Conservation (phyloP, 306 rosid species). For the Pachyrhizus erosus region DNA sequence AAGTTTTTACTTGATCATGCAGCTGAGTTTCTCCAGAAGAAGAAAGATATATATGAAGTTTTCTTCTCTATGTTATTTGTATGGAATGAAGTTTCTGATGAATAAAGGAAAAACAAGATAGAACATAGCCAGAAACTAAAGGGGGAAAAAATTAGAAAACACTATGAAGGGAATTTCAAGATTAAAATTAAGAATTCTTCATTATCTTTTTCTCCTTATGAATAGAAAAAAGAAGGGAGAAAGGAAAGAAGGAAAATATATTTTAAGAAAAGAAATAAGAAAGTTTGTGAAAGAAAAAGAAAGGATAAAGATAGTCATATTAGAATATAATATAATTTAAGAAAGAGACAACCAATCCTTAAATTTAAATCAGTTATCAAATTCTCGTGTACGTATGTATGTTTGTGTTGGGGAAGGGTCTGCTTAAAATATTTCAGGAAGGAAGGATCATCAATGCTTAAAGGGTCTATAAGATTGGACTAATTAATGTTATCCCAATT, state of each 20-base stretch:
- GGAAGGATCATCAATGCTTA: background rate
- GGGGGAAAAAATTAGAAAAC: background rate
- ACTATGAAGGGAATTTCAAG: slow-evolving; percentile 35
- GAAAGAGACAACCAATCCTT: slow-evolving; percentile 35
- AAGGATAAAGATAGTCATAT: slow-evolving; percentile 41
- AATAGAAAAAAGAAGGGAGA: slow-evolving; percentile 4
- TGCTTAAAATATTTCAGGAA: slow-evolving; percentile 15
- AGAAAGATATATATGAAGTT: slow-evolving; percentile 39
- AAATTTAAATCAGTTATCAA: slow-evolving; percentile 33
- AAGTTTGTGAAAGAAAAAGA: slow-evolving; percentile 36
- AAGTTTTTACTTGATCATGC: slow-evolving; percentile 45
- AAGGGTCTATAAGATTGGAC: slow-evolving; percentile 15
- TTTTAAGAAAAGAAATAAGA: background rate
- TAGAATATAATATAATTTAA: slow-evolving; percentile 29
- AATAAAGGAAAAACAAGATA: background rate
- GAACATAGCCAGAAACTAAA: slow-evolving; percentile 42
- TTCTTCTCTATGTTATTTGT: slow-evolving; percentile 28
- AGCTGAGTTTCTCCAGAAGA: slow-evolving; percentile 39
- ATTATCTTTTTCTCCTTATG: background rate
- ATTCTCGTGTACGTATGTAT: slow-evolving; percentile 40
- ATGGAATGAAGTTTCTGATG: slow-evolving; percentile 1
- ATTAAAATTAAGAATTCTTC: slow-evolving; percentile 27
- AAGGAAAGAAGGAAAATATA: slow-evolving; percentile 34
- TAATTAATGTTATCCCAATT: background rate
- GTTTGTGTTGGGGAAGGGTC: background rate